A percentile compares a stretch with the other conserved stretches of the same genome.
Evolutionary conservation across 352 stramenopile genomes (phyloP).

Genomic region (Phytophthora syringae): DNA sequence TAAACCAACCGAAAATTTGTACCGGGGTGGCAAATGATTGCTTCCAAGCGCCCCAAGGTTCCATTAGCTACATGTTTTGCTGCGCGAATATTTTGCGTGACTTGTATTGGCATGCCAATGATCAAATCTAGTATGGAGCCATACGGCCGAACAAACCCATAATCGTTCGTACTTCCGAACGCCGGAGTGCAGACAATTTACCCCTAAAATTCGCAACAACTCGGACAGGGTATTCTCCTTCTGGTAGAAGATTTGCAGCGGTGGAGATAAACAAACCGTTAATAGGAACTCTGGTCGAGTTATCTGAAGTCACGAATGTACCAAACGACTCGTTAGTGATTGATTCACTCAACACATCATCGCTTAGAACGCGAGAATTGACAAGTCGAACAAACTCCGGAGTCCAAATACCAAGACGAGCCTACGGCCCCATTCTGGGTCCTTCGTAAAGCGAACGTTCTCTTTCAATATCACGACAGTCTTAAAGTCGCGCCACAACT

Average conservation of each 20-base stretch:
- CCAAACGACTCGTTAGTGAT: too few relatives aligned
- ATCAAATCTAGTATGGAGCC: not conserved
- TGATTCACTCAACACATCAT: too few relatives aligned
- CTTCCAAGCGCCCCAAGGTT: slow-evolving; percentile 3
- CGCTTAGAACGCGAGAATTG: too few relatives aligned
- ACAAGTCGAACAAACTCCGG: slow-evolving; percentile 24
- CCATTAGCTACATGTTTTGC: slow-evolving; percentile 21
- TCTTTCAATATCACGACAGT: slow-evolving; percentile 14
- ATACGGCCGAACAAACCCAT: slow-evolving; percentile 6
- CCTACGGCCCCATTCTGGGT: slow-evolving; percentile 30
- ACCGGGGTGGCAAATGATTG: not conserved
- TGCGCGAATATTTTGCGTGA: slow-evolving; percentile 3
- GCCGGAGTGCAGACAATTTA: not conserved
- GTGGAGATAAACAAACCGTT: slow-evolving; percentile 7
- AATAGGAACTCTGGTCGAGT: slow-evolving; percentile 1
- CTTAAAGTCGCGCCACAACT: slow-evolving; percentile 3
- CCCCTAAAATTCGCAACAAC: not conserved
- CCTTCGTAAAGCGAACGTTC: slow-evolving; percentile 22
- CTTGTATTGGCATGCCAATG: slow-evolving; percentile 8
- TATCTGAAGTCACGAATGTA: slow-evolving; percentile 7
- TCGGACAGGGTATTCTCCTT: too few relatives aligned
- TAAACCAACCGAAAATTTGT: slow-evolving; percentile 10
- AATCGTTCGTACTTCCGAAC: not conserved
- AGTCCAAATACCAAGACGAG: slow-evolving; percentile 24
- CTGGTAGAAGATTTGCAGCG: not conserved